phyloP scores from a whole-genome alignment of 148 eudicot genomes.

The Dysphania ambrosioides region DNA sequence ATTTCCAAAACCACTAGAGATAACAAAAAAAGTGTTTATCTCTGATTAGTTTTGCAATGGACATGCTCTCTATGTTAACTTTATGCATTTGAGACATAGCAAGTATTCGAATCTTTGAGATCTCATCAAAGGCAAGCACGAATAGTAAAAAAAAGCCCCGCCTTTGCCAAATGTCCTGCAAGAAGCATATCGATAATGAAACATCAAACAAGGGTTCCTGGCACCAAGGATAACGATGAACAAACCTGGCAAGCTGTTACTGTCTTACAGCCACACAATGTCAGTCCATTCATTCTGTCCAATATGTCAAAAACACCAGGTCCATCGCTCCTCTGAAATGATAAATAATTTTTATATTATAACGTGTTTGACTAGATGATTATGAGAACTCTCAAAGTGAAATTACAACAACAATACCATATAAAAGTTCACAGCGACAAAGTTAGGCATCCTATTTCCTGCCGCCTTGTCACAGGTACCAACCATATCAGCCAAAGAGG shows the following conservation, averaged over 20 bases:
- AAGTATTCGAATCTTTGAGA: neutral
- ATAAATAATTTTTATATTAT: slow-evolving; percentile 18
- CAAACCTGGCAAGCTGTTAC: slow-evolving; percentile 90
- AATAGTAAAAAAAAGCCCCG: neutral
- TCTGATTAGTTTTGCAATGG: neutral
- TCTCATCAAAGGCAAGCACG: neutral
- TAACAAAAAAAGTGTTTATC: neutral
- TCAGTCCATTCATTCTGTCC: slow-evolving; percentile 82
- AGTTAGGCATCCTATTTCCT: slow-evolving; percentile 79
- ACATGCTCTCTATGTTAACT: neutral
- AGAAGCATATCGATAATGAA: slow-evolving; percentile 8
- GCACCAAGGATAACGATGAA: slow-evolving; percentile 18
- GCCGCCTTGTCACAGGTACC: slow-evolving; percentile 75
- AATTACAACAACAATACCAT: slow-evolving; percentile 50
- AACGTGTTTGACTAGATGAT: neutral
- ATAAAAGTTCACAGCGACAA: slow-evolving; percentile 89
- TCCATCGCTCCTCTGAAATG: slow-evolving; percentile 91
- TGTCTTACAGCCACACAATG: slow-evolving; percentile 80
- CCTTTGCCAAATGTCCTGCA: neutral
- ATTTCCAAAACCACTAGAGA: neutral
- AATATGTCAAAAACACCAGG: slow-evolving; percentile 78
- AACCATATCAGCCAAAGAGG: slow-evolving; percentile 72
- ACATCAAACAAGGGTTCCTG: neutral
- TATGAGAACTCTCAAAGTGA: neutral
- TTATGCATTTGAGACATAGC: neutral